These are phyloP conservation scores for Eryngium alpinum DNA, from an alignment of 140 eudicot genomes.

Conservation along the genomic window DNA sequence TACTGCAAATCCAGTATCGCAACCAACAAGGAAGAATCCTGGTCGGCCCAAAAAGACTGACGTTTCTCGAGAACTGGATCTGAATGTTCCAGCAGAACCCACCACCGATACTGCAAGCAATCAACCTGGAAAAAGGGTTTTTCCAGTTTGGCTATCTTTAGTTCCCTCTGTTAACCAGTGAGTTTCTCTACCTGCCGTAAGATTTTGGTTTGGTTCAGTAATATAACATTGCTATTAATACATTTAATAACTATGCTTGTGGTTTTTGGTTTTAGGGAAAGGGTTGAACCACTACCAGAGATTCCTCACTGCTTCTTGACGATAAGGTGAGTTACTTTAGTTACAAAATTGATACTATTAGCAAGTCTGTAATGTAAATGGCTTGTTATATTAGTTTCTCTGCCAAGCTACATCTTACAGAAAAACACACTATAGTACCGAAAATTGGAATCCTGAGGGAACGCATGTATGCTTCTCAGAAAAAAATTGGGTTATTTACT, in stretches of 20 bases:
- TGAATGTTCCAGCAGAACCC: constrained; percentile 13
- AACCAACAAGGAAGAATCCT: background rate
- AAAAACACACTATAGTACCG: background rate
- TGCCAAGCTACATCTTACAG: background rate
- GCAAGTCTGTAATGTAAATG: background rate
- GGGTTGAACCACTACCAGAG: constrained; percentile 9
- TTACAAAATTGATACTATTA: background rate
- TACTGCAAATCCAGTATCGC: background rate
- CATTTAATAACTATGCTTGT: background rate
- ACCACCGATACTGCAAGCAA: constrained; percentile 22
- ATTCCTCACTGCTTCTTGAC: constrained; percentile 20
- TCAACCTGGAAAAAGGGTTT: background rate
- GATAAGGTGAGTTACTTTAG: constrained; percentile 18
- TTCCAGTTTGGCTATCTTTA: constrained; percentile 38
- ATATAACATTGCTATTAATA: background rate
- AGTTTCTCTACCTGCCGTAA: background rate
- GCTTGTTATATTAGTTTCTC: background rate
- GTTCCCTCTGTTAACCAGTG: constrained; percentile 31
- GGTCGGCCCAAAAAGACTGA: constrained; percentile 13
- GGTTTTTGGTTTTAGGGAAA: constrained; percentile 8
- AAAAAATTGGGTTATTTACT: background rate
- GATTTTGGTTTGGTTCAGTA: background rate
- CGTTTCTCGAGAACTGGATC: background rate
- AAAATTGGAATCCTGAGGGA: background rate
- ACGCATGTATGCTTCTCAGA: background rate